phyloP scores from a whole-genome alignment of 495 filamentous ascomycete species.

The Penicillium canescens region DNA sequence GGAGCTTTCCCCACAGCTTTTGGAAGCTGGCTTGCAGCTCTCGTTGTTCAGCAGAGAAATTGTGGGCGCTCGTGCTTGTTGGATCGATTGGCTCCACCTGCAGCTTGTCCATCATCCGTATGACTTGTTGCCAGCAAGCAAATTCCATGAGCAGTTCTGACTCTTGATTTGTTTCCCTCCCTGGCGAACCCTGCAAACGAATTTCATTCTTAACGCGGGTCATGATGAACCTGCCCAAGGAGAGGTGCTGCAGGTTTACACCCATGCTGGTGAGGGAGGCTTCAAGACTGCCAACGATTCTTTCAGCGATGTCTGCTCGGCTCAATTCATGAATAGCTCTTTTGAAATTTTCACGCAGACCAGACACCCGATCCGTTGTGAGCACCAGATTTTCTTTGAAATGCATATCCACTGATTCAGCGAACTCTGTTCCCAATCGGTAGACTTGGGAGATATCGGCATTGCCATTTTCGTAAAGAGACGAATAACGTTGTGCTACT shows the following conservation, averaged over 20 bases:
- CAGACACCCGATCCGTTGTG: neutral
- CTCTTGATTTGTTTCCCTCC: too few species aligned
- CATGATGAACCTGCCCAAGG: neutral
- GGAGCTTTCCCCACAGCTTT: neutral
- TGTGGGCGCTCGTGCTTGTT: too few species aligned
- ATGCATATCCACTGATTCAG: conserved; percentile 1
- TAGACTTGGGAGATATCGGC: neutral
- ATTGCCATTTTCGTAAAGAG: neutral
- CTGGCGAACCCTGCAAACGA: too few species aligned
- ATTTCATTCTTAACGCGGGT: too few species aligned
- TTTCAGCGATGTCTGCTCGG: neutral
- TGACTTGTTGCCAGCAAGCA: too few species aligned
- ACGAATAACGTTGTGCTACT: neutral
- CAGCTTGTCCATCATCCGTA: too few species aligned
- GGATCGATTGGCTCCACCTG: too few species aligned
- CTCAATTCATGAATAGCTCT: neutral
- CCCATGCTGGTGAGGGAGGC: neutral
- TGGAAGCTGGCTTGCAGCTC: too few species aligned
- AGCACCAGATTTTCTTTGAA: neutral
- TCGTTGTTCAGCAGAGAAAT: too few species aligned
- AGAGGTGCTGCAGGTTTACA: neutral
- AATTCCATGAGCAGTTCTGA: too few species aligned
- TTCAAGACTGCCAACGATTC: neutral
- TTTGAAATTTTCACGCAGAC: neutral
- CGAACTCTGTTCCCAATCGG: neutral